phyloP scores from a whole-genome alignment of 2,329 filamentous ascomycete genomes.

The Trichoderma guizhouense region DNA sequence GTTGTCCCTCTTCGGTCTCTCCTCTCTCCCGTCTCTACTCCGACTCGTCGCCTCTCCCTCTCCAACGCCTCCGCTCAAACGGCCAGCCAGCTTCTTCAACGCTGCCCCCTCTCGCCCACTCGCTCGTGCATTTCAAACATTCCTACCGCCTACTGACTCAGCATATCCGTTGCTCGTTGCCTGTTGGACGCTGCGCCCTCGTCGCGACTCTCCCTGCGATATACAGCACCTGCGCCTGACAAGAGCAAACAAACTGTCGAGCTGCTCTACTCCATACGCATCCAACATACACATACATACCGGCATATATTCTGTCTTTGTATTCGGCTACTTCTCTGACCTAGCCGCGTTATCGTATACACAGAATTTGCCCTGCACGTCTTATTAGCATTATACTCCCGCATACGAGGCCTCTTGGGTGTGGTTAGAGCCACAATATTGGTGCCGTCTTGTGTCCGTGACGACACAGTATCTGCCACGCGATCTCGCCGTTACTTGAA shows the following conservation, averaged over 20 bases:
- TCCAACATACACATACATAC: neutral
- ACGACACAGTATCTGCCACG: neutral
- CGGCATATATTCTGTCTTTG: neutral
- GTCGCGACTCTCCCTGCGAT: neutral
- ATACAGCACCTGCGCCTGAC: neutral
- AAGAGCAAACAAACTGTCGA: neutral
- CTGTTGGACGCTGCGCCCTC: neutral
- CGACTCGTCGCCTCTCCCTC: neutral
- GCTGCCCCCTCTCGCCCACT: neutral
- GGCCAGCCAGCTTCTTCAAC: neutral
- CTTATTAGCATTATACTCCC: neutral
- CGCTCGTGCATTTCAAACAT: neutral
- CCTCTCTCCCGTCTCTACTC: neutral
- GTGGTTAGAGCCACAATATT: constrained; percentile 18
- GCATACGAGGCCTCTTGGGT: constrained; percentile 9
- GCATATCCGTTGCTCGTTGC: neutral
- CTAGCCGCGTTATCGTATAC: neutral
- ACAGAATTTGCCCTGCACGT: neutral
- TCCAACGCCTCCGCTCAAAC: neutral
- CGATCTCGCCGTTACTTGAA: neutral
- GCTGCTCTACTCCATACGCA: neutral
- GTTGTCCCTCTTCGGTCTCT: neutral
- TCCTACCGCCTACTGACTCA: neutral
- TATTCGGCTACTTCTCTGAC: neutral
- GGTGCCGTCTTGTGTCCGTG: constrained; percentile 19